Conservation (phyloP, 345 rosid genomes). For the Sisymbrium altissimum region DNA sequence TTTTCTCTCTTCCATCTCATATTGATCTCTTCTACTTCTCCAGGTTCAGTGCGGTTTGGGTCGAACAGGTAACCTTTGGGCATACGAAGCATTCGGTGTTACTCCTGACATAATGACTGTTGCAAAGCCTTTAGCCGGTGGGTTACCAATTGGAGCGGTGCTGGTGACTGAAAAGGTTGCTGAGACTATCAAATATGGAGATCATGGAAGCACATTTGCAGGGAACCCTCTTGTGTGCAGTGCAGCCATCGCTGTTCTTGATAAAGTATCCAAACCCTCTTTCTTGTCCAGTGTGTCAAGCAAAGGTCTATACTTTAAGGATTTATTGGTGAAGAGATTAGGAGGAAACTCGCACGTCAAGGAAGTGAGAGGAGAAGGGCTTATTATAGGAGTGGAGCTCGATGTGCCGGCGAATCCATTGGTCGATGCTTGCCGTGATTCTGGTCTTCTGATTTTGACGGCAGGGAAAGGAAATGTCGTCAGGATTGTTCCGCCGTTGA, state of each 20-base stretch:
- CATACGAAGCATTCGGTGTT: slow-evolving; percentile 61
- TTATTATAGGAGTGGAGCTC: slow-evolving; percentile 73
- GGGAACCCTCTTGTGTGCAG: slow-evolving; percentile 74
- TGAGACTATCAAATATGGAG: slow-evolving; percentile 60
- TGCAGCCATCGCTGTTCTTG: slow-evolving; percentile 62
- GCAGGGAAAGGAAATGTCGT: slow-evolving; percentile 89
- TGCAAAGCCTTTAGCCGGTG: slow-evolving; percentile 97
- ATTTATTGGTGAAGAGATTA: slow-evolving; percentile 48
- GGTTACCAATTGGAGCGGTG: slow-evolving; percentile 83
- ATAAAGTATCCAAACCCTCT: slow-evolving; percentile 63
- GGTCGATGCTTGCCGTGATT: slow-evolving; percentile 69
- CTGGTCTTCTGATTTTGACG: slow-evolving; percentile 66
- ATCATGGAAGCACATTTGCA: slow-evolving; percentile 94
- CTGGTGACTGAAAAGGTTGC: slow-evolving; percentile 78
- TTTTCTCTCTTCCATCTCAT: not conserved
- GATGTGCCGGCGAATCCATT: slow-evolving; percentile 61
- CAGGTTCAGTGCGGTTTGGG: slow-evolving; percentile 92
- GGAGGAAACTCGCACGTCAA: slow-evolving; percentile 69
- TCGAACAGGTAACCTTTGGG: slow-evolving; percentile 78
- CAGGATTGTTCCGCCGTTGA: slow-evolving; percentile 85
- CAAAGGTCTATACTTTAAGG: slow-evolving; percentile 69
- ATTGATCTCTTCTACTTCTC: not conserved
- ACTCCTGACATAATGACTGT: slow-evolving; percentile 89
- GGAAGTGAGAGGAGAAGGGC: slow-evolving; percentile 84
- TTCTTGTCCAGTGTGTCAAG: slow-evolving; percentile 66